phyloP scores from a whole-genome alignment of 2,329 filamentous ascomycete genomes.

The Scedosporium boydii region DNA sequence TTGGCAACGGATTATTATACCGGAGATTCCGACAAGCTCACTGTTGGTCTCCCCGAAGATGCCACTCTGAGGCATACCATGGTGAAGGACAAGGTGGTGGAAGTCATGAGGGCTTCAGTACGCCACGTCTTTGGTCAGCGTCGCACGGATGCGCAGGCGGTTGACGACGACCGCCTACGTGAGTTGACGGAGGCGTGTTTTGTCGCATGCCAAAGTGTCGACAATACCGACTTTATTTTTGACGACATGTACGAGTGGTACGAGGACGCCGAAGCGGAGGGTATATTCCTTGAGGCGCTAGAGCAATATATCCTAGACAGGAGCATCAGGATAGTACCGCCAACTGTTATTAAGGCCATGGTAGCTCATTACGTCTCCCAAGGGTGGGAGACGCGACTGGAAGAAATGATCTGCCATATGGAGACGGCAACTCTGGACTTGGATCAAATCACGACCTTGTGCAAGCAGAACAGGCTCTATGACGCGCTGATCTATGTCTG shows the following conservation, averaged over 20 bases:
- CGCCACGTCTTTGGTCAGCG: conserved; percentile 75
- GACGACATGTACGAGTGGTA: conserved; percentile 87
- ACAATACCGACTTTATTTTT: conserved; percentile 76
- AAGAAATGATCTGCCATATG: conserved; percentile 91
- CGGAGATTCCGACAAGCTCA: conserved; percentile 86
- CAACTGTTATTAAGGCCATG: conserved; percentile 75
- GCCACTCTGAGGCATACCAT: conserved; percentile 64
- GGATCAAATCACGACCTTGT: conserved; percentile 82
- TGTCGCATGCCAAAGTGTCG: conserved; percentile 67
- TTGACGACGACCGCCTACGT: conserved; percentile 50
- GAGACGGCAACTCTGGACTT: conserved; percentile 86
- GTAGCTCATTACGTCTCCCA: conserved; percentile 71
- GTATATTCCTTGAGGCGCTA: conserved; percentile 77
- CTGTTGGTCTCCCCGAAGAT: conserved; percentile 86
- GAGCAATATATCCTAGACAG: conserved; percentile 81
- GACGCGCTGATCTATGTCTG: conserved; percentile 95
- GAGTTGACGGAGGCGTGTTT: conserved; percentile 80
- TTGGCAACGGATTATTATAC: conserved; percentile 88
- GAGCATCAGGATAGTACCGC: conserved; percentile 66
- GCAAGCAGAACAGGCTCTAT: conserved; percentile 85
- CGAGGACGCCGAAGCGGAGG: conserved; percentile 63
- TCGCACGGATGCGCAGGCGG: conserved; percentile 33
- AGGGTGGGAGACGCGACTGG: conserved; percentile 67
- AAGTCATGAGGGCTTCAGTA: conserved; percentile 87
- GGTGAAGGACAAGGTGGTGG: conserved; percentile 79